Evolutionary conservation across 2,329 filamentous ascomycete genomes (phyloP).

Genomic region (Botrytis squamosa): DNA sequence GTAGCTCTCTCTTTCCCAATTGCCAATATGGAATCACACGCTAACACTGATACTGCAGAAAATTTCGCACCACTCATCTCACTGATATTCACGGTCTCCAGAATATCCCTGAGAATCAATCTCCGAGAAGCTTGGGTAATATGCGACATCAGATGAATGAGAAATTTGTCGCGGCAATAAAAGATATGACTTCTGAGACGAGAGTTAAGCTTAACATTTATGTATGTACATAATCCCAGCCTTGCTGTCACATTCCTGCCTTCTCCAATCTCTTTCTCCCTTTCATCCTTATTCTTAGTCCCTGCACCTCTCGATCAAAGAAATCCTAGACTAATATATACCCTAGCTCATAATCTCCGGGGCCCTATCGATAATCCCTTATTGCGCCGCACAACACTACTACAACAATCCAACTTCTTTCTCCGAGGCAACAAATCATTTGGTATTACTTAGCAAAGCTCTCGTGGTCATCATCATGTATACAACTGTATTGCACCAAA

Average conservation of each 20-base stretch:
- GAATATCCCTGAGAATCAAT: background rate
- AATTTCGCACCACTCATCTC: background rate
- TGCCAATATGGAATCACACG: background rate
- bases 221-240: background rate
- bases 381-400: background rate
- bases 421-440: background rate
- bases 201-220: slow-evolving; percentile 6
- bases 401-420: background rate
- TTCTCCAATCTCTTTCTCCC: background rate
- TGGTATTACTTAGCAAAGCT: background rate
- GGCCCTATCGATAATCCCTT: background rate
- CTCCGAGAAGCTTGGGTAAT: background rate
- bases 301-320: background rate
- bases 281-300: background rate
- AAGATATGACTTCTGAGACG: slow-evolving; percentile 1
- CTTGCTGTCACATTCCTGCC: background rate
- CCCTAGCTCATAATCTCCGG: background rate
- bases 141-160: background rate
- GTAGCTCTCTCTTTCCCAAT: background rate
- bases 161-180: background rate
- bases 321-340: background rate
- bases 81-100: background rate
- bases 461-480: background rate
- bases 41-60: background rate
- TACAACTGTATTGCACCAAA: background rate